Conservation (phyloP, 345 rosid genomes). For the Raphanus sativus region DNA sequence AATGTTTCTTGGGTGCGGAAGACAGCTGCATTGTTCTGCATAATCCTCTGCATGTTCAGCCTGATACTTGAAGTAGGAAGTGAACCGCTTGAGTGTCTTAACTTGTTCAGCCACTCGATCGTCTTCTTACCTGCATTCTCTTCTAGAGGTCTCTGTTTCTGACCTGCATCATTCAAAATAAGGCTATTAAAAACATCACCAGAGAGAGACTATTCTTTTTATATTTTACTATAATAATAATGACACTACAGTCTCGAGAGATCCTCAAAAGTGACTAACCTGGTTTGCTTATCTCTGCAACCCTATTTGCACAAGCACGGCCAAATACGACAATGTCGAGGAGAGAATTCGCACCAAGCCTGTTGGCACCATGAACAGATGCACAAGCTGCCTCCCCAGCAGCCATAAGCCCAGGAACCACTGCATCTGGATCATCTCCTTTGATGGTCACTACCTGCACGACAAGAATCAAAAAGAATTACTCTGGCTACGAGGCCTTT, state of each 20-base stretch:
- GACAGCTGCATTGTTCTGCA: conserved; percentile 98
- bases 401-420: conserved; percentile 95
- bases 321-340: conserved; percentile 99
- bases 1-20: conserved; percentile 98
- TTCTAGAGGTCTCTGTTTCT: conserved; percentile 82
- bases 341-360: conserved; percentile 97
- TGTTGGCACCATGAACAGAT: conserved; percentile 98
- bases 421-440: conserved; percentile 79
- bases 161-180: conserved; percentile 50
- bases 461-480: background rate
- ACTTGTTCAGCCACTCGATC: conserved; percentile 84
- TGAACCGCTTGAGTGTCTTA: conserved; percentile 90
- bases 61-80: conserved; percentile 82
- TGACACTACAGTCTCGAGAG: background rate
- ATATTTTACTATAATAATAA: background rate
- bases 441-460: conserved; percentile 78
- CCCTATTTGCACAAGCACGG: conserved; percentile 96
- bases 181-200: conserved; percentile 8
- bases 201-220: background rate
- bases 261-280: conserved; percentile 43
- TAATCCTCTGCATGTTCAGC: conserved; percentile 87
- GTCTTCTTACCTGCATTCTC: conserved; percentile 92
- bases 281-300: conserved; percentile 82
- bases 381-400: conserved; percentile 99
- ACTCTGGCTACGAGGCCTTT: background rate